phyloP scores from a whole-genome alignment of 2,329 filamentous ascomycete species.

The Phoma sp. region DNA sequence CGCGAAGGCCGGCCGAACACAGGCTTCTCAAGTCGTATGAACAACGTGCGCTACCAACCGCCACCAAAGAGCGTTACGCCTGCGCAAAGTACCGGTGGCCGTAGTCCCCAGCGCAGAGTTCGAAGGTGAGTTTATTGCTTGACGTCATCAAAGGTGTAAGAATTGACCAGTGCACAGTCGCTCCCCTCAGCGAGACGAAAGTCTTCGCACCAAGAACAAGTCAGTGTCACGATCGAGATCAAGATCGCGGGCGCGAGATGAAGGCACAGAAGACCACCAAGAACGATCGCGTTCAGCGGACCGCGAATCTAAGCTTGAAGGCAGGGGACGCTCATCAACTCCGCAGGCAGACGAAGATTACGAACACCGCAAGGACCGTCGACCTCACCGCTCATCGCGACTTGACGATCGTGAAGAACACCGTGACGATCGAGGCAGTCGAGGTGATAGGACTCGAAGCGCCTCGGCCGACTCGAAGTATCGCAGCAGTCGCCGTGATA shows the following conservation, averaged over 20 bases:
- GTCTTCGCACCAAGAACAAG: constrained; percentile 41
- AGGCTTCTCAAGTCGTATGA: constrained; percentile 69
- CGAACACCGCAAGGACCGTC: constrained; percentile 49
- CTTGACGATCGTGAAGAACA: constrained; percentile 50
- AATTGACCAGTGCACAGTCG: constrained; percentile 28
- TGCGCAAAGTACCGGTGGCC: constrained; percentile 24
- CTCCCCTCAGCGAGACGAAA: constrained; percentile 45
- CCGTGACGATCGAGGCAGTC: constrained; percentile 56
- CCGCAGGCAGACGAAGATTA: constrained; percentile 37
- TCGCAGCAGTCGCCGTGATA: constrained; percentile 63
- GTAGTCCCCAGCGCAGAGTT: constrained; percentile 36
- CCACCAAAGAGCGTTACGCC: constrained; percentile 30
- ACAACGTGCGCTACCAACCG: constrained; percentile 36
- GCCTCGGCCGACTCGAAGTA: constrained; percentile 67
- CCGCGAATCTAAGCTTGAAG: constrained; percentile 57
- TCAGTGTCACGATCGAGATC: constrained; percentile 53
- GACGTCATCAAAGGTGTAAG: neutral
- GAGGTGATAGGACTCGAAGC: constrained; percentile 66
- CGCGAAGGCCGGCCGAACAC: constrained; percentile 85
- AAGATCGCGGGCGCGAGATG: constrained; percentile 37
- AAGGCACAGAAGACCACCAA: constrained; percentile 20
- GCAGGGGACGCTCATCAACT: constrained; percentile 61
- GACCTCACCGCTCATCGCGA: constrained; percentile 58
- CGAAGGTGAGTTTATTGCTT: constrained; percentile 37
- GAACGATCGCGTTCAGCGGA: constrained; percentile 38